Conservation (phyloP, 495 filamentous ascomycete genomes). For the Letharia columbiana region DNA sequence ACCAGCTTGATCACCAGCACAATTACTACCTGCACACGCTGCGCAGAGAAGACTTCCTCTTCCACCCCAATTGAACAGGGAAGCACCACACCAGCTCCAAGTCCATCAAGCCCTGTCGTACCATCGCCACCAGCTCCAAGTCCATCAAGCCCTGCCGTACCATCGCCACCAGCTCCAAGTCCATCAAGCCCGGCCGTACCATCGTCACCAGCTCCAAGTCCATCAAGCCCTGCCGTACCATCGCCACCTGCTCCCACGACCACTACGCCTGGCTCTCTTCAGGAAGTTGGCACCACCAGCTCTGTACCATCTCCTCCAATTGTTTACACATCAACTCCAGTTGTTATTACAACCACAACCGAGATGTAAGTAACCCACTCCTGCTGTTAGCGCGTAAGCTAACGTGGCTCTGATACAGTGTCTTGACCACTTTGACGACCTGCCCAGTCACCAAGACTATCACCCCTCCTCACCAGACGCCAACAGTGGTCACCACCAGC, state of each 20-base stretch:
- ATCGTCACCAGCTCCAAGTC: not conserved
- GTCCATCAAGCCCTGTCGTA: not conserved
- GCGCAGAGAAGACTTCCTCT: not conserved
- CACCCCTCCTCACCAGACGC: conserved; percentile 33
- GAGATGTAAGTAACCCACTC: not conserved
- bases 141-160: not conserved
- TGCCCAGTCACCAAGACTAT: conserved; percentile 37
- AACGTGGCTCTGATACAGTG: conserved; percentile 3
- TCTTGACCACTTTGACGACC: conserved; percentile 36
- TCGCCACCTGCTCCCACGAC: conserved; percentile 1
- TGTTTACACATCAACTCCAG: conserved; percentile 4
- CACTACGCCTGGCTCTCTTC: not conserved
- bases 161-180: not conserved
- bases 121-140: not conserved
- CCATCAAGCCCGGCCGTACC: not conserved
- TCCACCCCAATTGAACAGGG: not conserved
- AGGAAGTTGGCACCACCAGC: not conserved
- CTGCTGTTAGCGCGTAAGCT: not conserved
- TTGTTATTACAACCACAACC: not conserved
- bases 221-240: not conserved
- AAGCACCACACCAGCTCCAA: not conserved
- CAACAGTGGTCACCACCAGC: conserved; percentile 16
- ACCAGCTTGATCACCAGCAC: conserved; percentile 1
- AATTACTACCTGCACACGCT: conserved; percentile 3
- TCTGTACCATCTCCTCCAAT: conserved; percentile 1